Conservation (phyloP, 2,329 filamentous ascomycete genomes). For the Neocatenulostroma microsporum region DNA sequence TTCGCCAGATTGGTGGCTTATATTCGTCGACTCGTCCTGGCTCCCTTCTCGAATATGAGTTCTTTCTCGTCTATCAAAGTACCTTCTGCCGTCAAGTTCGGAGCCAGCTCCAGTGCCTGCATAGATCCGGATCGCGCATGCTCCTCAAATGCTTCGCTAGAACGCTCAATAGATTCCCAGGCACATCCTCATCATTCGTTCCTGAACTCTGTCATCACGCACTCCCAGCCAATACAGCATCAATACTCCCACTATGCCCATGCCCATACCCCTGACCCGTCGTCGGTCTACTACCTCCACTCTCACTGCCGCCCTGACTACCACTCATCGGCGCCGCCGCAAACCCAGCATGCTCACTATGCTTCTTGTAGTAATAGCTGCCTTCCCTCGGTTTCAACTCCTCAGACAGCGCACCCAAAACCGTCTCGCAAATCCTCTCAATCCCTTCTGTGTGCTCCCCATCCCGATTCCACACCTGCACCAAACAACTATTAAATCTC, state of each 20-base stretch:
- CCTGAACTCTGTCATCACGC: no score
- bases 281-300: background rate
- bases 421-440: conserved; percentile 62
- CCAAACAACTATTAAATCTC: conserved; percentile 79
- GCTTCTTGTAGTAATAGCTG: conserved; percentile 69
- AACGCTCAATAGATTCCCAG: no score
- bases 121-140: no score
- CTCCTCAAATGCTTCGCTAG: no score
- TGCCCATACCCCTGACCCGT: background rate
- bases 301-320: background rate
- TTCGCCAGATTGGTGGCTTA: no score
- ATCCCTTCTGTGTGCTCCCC: conserved; percentile 71
- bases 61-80: no score
- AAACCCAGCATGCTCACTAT: conserved; percentile 75
- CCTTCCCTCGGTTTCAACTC: conserved; percentile 62
- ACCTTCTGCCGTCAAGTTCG: no score
- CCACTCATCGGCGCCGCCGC: conserved; percentile 4
- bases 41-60: no score
- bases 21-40: no score
- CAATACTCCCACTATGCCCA: conserved; percentile 6
- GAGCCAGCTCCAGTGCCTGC: no score
- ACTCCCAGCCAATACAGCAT: conserved; percentile 5
- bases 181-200: no score
- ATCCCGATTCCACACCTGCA: conserved; percentile 91
- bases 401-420: conserved; percentile 63